A percentile compares a stretch with the other conserved stretches of the same genome.
phyloP scores from a whole-genome alignment of 1,139 yeast species.

The Sugiyamaella neomexicana region DNA sequence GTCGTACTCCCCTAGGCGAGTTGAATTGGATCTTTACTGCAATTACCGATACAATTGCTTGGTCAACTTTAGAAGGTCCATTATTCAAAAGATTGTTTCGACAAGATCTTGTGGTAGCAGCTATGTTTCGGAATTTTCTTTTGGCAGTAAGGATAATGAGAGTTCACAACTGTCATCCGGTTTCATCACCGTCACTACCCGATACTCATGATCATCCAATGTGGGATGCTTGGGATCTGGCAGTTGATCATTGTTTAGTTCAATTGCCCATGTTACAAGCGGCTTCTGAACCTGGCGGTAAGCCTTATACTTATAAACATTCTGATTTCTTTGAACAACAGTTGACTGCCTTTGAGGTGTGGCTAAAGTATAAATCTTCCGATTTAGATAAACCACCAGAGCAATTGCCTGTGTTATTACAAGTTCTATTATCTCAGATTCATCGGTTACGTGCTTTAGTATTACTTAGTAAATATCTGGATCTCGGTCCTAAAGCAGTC shows the following conservation, averaged over 20 bases:
- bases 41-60: conserved; percentile 95
- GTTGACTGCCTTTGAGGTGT: conserved; percentile 90
- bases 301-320: conserved; percentile 63
- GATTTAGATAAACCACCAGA: conserved; percentile 78
- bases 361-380: conserved; percentile 89
- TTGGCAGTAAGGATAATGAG: conserved; percentile 95
- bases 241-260: conserved; percentile 88
- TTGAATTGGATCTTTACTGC: conserved; percentile 98
- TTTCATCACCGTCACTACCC: conserved; percentile 91
- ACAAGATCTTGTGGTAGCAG: conserved; percentile 96
- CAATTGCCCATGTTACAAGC: conserved; percentile 44
- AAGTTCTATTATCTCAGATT: conserved; percentile 88
- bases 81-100: conserved; percentile 86
- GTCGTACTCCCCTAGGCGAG: conserved; percentile 95
- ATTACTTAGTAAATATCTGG: conserved; percentile 78
- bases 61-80: conserved; percentile 90
- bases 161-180: conserved; percentile 88
- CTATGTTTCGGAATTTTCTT: conserved; percentile 85
- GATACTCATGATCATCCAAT: conserved; percentile 80
- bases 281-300: conserved; percentile 37
- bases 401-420: conserved; percentile 90
- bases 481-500: conserved; percentile 97
- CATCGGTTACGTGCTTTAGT: conserved; percentile 89
- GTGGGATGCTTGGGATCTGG: conserved; percentile 99
- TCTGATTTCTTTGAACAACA: conserved; percentile 95